Evolutionary conservation across 192 early-diverging fungal species (phyloP).

Genomic region (Rhizophagus clarus): DNA sequence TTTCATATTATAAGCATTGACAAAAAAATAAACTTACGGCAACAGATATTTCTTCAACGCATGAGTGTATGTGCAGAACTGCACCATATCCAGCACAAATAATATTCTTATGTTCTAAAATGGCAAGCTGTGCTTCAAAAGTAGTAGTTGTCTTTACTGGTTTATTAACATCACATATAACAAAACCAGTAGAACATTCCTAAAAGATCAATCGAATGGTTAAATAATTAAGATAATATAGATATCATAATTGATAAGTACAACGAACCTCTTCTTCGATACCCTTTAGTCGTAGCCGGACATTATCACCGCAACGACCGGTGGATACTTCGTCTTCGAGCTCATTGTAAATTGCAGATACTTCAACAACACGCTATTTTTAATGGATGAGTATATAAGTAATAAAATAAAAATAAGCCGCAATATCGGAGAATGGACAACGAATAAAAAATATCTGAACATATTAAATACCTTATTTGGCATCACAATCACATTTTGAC

Average conservation of each 20-base stretch:
- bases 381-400: neutral
- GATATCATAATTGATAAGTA: neutral
- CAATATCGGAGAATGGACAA: neutral
- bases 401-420: neutral
- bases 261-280: constrained; percentile 86
- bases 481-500: constrained; percentile 87
- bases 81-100: constrained; percentile 94
- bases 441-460: neutral
- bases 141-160: constrained; percentile 77
- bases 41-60: constrained; percentile 86
- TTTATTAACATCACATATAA: constrained; percentile 75
- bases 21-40: constrained; percentile 37
- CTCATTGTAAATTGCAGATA: constrained; percentile 83
- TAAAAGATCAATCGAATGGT: constrained; percentile 30
- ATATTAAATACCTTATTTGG: constrained; percentile 74
- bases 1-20: neutral
- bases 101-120: constrained; percentile 94
- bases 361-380: constrained; percentile 55
- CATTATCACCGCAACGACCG: constrained; percentile 91
- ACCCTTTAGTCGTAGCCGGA: constrained; percentile 84
- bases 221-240: neutral
- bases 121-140: constrained; percentile 87
- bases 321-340: constrained; percentile 72
- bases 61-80: constrained; percentile 90
- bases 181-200: constrained; percentile 84